These are phyloP conservation scores for Cucurbita moschata DNA, from an alignment of 306 rosid species.

Conservation along the genomic window DNA sequence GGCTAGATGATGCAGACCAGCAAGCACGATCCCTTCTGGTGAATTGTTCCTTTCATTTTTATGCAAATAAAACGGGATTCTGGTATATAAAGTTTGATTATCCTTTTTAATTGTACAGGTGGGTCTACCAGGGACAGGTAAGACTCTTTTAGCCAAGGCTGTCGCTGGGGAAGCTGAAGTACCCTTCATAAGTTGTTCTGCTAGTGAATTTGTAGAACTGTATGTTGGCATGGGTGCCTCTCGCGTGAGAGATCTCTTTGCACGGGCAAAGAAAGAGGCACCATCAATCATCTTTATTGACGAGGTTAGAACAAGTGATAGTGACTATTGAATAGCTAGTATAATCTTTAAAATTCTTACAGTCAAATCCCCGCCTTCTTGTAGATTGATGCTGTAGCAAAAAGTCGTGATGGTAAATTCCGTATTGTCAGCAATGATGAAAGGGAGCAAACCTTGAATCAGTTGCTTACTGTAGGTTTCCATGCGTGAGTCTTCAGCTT, in stretches of 20 bases:
- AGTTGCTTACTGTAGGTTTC: slow-evolving; percentile 79
- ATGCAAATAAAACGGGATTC: background rate
- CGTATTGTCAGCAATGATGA: slow-evolving; percentile 93
- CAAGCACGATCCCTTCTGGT: background rate
- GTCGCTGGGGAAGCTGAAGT: slow-evolving; percentile 99
- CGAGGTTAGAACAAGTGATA: slow-evolving; percentile 39
- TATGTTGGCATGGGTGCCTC: slow-evolving; percentile 99
- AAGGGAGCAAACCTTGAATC: slow-evolving; percentile 96
- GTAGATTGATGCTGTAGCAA: slow-evolving; percentile 99
- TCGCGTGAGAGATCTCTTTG: slow-evolving; percentile 98
- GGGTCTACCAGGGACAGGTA: slow-evolving; percentile 99
- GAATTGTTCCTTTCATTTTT: background rate
- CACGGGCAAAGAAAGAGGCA: slow-evolving; percentile 95
- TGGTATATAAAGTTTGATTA: background rate
- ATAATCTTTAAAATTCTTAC: slow-evolving; percentile 5
- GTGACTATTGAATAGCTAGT: background rate
- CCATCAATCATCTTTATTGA: slow-evolving; percentile 92
- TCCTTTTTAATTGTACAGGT: slow-evolving; percentile 45
- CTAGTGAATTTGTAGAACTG: slow-evolving; percentile 96
- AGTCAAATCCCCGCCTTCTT: slow-evolving; percentile 9
- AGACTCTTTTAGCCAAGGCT: slow-evolving; percentile 97
- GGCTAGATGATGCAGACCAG: background rate
- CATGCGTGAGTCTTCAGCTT: slow-evolving; percentile 16
- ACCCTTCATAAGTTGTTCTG: slow-evolving; percentile 94
- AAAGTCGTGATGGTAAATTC: slow-evolving; percentile 95